Evolutionary conservation across 2,329 filamentous ascomycete species (phyloP), one percentile per base, ranked within the genome.

Genomic region (Bipolaris zeicola): DNA sequence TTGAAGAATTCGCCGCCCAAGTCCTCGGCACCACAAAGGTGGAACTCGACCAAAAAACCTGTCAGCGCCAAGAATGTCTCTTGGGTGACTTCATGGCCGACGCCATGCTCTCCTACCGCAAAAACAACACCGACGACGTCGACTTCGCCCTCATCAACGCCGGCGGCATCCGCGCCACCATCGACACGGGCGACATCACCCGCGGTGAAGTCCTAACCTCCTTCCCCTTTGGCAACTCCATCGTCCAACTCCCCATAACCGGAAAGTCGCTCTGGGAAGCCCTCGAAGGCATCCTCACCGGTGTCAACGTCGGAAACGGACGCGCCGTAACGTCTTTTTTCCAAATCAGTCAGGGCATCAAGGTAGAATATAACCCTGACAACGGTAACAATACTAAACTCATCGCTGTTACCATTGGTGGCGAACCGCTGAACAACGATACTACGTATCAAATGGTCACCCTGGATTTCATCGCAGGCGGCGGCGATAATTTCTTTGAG

Each of bases 161-260:
- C 1, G 87, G 87, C 13, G 86, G 86, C 26, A 81, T 89, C 50
- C 85, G 87, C 18, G 85, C 86, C 3, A 84, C 83, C 34, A 89
- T 89, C 49, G 85, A 86, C 39, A 70, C 76, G 16, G 87, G 87
- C 8, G 73, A 82, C 50, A 83, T 89, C 66, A 89, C 86, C 3
- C 83, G 85, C 34, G 86, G 86, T 50, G 82, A 87, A 58, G 83
- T 89, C 5, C 77, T 88, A 2, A 88, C 85, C 0, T 81, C 85
- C 0, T 89, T 89, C 73, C 87, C 87, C 37, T 89, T 89, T 61
- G 83, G 84, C 52, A 89, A 89, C 72, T 79, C 85, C 42, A 79
- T 89, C 18, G 85, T 87, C 7, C 84, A 88, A 64, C 72, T 88
- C 14, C 75, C 69, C 0, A 79, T 84, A 59, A 76, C 76, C 0